These are phyloP conservation scores for Ceratocystis cacaofunesta DNA, from an alignment of 2,329 filamentous ascomycete species.

Conservation along the genomic window DNA sequence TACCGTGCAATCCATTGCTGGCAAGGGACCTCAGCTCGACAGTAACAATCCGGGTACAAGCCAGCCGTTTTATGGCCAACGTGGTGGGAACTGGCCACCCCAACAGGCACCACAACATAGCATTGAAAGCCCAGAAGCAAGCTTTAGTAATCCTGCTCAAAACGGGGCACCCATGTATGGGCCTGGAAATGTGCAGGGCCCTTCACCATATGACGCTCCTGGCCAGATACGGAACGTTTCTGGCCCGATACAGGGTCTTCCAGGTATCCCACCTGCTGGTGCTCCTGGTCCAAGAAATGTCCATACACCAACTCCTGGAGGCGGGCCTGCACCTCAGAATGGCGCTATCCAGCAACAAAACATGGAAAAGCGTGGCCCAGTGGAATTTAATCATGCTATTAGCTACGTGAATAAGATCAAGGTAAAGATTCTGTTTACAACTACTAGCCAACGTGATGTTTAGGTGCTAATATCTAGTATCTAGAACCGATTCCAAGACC, in stretches of 20 bases:
- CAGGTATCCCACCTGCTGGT: slow-evolving; percentile 19
- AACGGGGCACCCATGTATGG: slow-evolving; percentile 35
- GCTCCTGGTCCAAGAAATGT: slow-evolving; percentile 36
- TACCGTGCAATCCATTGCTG: slow-evolving; percentile 72
- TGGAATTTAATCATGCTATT: slow-evolving; percentile 98
- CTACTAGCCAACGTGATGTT: background rate
- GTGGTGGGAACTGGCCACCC: slow-evolving; percentile 39
- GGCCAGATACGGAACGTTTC: slow-evolving; percentile 22
- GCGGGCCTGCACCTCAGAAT: slow-evolving; percentile 44
- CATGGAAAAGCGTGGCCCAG: slow-evolving; percentile 77
- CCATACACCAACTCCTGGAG: slow-evolving; percentile 44
- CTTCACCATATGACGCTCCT: slow-evolving; percentile 22
- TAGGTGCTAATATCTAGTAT: background rate
- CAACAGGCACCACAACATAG: slow-evolving; percentile 31
- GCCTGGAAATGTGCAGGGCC: slow-evolving; percentile 20
- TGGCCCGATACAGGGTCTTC: slow-evolving; percentile 14
- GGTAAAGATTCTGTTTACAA: slow-evolving; percentile 37
- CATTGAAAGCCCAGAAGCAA: slow-evolving; percentile 45
- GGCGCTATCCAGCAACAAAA: slow-evolving; percentile 44
- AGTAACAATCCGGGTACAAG: slow-evolving; percentile 29
- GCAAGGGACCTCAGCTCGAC: slow-evolving; percentile 31
- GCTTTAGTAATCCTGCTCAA: slow-evolving; percentile 44
- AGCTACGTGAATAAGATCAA: slow-evolving; percentile 99
- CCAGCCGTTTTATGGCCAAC: slow-evolving; percentile 34
- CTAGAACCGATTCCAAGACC: slow-evolving; percentile 89